Conservation (phyloP, 1,284 basidiomycete genomes). For the Apiotrichum gracile region DNA sequence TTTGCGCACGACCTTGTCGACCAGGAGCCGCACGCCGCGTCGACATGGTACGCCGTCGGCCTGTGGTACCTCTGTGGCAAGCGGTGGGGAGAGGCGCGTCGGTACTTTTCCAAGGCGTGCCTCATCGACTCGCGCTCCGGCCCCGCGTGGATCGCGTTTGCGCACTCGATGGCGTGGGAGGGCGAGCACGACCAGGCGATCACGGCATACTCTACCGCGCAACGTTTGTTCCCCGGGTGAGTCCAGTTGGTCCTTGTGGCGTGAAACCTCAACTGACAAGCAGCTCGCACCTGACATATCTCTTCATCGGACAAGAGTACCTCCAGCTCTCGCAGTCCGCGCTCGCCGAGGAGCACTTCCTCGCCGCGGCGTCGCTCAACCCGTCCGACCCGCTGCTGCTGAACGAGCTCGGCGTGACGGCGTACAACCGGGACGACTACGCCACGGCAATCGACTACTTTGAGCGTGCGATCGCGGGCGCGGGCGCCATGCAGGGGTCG, state of each 20-base stretch:
- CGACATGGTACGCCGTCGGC: slow-evolving; percentile 97
- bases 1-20: slow-evolving; percentile 94
- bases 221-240: slow-evolving; percentile 86
- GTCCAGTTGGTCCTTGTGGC: slow-evolving; percentile 28
- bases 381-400: slow-evolving; percentile 78
- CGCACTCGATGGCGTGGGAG: slow-evolving; percentile 92
- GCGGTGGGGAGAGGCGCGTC: slow-evolving; percentile 80
- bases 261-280: background rate
- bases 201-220: slow-evolving; percentile 94
- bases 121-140: slow-evolving; percentile 95
- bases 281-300: slow-evolving; percentile 84
- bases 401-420: slow-evolving; percentile 91
- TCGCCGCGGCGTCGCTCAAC: slow-evolving; percentile 72
- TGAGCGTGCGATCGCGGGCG: slow-evolving; percentile 63
- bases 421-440: slow-evolving; percentile 73
- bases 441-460: slow-evolving; percentile 66
- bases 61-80: slow-evolving; percentile 87
- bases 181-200: slow-evolving; percentile 98
- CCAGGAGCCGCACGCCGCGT: slow-evolving; percentile 80
- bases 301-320: slow-evolving; percentile 93
- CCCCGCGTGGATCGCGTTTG: slow-evolving; percentile 96
- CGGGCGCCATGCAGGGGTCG: slow-evolving; percentile 74
- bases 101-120: slow-evolving; percentile 93
- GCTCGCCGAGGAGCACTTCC: slow-evolving; percentile 80
- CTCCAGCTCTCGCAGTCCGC: slow-evolving; percentile 77